phyloP scores from a whole-genome alignment of 2,329 filamentous ascomycete species.

The Epichloe glyceriae region DNA sequence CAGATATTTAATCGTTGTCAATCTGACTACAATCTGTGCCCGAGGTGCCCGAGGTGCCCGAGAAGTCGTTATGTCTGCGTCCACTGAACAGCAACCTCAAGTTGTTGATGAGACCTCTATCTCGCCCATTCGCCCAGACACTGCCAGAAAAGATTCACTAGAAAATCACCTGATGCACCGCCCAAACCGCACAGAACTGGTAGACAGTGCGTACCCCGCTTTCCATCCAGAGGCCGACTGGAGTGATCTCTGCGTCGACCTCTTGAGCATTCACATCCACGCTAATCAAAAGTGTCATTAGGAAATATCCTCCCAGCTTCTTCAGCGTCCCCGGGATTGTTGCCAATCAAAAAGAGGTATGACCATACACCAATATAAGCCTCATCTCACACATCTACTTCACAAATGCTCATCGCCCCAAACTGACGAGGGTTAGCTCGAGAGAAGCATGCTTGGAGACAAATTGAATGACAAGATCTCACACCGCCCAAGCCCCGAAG shows the following conservation, averaged over 20 bases:
- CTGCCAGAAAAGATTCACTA: constrained; percentile 52
- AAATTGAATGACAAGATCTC: constrained; percentile 78
- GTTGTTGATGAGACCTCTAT: constrained; percentile 39
- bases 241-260: neutral
- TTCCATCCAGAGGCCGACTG: neutral
- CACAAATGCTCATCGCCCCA: neutral
- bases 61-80: constrained; percentile 16
- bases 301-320: constrained; percentile 79
- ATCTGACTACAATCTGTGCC: no score
- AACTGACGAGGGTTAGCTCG: constrained; percentile 34
- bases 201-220: constrained; percentile 54
- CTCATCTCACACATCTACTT: neutral
- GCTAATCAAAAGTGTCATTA: constrained; percentile 24
- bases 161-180: constrained; percentile 62
- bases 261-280: neutral
- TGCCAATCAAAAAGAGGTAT: constrained; percentile 62
- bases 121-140: constrained; percentile 38
- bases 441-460: constrained; percentile 79
- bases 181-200: constrained; percentile 60
- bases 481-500: constrained; percentile 61
- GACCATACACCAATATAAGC: constrained; percentile 9
- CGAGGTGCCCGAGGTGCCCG: neutral
- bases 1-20: neutral
- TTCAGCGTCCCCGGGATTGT: constrained; percentile 63
- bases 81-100: constrained; percentile 10